Percentiles rank a stretch among this genome's conserved stretches.
Evolutionary conservation across 352 stramenopile species (phyloP).

Genomic region (Globisporangium paddicum): DNA sequence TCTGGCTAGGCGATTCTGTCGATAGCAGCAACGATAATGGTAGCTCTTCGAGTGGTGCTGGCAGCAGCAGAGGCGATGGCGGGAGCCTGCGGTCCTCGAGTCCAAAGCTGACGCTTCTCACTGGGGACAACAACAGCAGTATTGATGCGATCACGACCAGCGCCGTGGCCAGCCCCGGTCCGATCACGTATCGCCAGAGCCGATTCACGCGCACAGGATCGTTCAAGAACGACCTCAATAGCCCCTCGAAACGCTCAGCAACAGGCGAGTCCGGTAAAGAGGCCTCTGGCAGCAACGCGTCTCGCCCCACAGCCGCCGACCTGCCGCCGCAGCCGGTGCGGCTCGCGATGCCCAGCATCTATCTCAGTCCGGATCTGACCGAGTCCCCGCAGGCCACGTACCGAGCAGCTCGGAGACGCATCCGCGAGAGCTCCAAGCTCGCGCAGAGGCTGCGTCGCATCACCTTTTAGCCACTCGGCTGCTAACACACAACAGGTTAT

Average conservation of each 20-base stretch:
- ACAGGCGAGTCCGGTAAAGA: constrained; percentile 4
- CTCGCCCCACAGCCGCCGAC: constrained; percentile 19
- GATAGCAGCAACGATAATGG: too few relatives aligned
- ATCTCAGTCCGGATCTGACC: constrained; percentile 44
- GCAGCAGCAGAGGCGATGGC: background rate
- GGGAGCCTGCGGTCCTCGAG: background rate
- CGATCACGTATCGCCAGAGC: constrained; percentile 2
- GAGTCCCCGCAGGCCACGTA: constrained; percentile 28
- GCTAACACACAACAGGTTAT: too few relatives aligned
- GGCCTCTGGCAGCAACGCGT: background rate
- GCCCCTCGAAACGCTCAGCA: background rate
- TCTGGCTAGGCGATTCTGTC: background rate
- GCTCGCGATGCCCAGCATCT: constrained; percentile 52
- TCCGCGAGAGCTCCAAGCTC: constrained; percentile 40
- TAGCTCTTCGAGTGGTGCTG: background rate
- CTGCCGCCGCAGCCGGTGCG: constrained; percentile 30
- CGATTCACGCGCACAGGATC: background rate
- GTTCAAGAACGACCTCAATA: constrained; percentile 4
- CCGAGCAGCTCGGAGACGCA: constrained; percentile 29
- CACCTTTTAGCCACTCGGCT: constrained; percentile 22
- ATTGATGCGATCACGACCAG: background rate
- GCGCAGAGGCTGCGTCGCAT: constrained; percentile 38
- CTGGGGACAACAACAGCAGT: background rate
- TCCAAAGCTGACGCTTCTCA: background rate
- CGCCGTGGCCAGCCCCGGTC: background rate